Conservation (phyloP, 2,329 filamentous ascomycete genomes). For the Cytospora paraplurivora region DNA sequence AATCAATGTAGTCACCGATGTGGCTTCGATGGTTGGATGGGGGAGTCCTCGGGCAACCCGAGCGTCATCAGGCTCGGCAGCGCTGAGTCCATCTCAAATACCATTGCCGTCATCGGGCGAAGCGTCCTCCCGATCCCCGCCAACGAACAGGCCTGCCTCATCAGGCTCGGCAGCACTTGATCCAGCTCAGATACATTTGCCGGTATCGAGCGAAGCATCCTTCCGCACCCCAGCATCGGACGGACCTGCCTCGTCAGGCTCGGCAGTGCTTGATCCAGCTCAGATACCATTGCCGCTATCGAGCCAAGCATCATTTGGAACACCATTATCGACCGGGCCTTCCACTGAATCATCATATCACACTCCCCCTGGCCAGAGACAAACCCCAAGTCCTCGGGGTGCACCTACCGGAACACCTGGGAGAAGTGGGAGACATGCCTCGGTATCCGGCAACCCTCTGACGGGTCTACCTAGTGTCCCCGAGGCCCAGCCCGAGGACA, state of each 20-base stretch:
- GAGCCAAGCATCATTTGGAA: too few species aligned
- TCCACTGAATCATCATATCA: background rate
- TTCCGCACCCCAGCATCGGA: too few species aligned
- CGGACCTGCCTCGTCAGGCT: background rate
- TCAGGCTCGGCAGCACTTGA: too few species aligned
- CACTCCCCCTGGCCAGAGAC: background rate
- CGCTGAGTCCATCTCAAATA: background rate
- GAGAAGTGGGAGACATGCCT: background rate
- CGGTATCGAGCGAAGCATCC: too few species aligned
- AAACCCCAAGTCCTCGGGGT: background rate
- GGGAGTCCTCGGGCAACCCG: background rate
- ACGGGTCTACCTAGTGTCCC: background rate
- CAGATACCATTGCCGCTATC: too few species aligned
- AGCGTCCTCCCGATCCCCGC: background rate
- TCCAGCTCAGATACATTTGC: too few species aligned
- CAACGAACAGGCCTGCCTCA: background rate
- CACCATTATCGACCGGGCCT: too few species aligned
- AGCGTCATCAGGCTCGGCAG: background rate
- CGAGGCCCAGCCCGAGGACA: background rate
- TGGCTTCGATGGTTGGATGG: background rate
- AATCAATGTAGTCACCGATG: background rate
- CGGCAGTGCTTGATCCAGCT: too few species aligned
- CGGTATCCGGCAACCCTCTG: background rate
- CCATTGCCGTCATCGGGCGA: background rate
- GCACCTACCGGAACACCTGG: background rate